These are phyloP conservation scores for Acanthamoeba quina DNA, from an alignment of 208 protist genomes.

Conservation along the genomic window DNA sequence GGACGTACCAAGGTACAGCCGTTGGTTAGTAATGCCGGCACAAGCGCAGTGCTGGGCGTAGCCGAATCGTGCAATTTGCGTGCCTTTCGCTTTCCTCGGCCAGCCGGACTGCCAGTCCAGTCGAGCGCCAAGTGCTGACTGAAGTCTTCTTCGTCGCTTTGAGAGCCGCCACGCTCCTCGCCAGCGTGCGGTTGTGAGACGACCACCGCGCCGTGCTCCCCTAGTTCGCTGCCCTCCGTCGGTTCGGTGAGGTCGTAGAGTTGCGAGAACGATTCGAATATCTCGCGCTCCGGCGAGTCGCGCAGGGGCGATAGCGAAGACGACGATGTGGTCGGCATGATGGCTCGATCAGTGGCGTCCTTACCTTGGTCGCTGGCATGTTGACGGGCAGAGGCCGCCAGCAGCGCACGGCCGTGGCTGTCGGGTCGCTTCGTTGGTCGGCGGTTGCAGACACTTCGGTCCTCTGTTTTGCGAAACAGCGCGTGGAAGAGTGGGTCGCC, in stretches of 20 bases:
- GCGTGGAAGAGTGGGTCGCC: conserved; percentile 57
- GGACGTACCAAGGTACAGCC: neutral
- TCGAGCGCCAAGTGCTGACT: conserved; percentile 24
- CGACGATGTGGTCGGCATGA: conserved; percentile 12
- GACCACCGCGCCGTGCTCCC: neutral
- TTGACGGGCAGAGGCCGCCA: neutral
- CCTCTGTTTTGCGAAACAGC: conserved; percentile 1
- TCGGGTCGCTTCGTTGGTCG: neutral
- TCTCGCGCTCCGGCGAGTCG: conserved; percentile 63
- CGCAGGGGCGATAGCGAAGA: conserved; percentile 50
- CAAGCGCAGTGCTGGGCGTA: neutral
- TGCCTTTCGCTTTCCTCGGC: neutral
- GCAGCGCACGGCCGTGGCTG: neutral
- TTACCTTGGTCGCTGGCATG: neutral
- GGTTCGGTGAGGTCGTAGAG: neutral
- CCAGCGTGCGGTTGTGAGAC: too few species aligned
- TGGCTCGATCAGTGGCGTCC: neutral
- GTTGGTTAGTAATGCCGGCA: neutral
- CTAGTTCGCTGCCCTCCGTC: neutral
- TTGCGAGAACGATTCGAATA: conserved; percentile 30
- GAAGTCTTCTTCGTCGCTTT: conserved; percentile 5
- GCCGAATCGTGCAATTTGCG: neutral
- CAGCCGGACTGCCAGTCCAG: too few species aligned
- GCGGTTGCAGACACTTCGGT: neutral
- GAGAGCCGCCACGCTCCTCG: neutral